Evolutionary conservation across 208 protist species (phyloP).

Genomic region (Trypanosoma vivax): DNA sequence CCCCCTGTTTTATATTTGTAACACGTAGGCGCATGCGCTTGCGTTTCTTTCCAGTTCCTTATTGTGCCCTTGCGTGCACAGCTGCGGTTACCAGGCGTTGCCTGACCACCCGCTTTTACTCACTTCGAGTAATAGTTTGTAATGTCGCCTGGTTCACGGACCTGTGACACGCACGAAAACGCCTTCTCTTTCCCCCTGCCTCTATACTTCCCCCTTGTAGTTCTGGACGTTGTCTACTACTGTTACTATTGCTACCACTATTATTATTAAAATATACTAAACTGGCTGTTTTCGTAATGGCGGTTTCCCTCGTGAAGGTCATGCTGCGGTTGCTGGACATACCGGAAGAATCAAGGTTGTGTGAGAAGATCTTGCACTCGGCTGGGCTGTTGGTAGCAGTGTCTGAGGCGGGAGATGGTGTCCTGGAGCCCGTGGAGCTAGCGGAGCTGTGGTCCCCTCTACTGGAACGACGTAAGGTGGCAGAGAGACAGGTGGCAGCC

Average conservation of each 20-base stretch:
- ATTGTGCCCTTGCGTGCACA: too few species aligned
- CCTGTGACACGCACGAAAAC: too few species aligned
- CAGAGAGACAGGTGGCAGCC: constrained; percentile 8
- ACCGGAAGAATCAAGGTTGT: background rate
- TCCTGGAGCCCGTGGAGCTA: background rate
- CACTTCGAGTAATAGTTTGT: too few species aligned
- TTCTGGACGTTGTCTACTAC: background rate
- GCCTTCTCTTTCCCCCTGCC: constrained; percentile 4
- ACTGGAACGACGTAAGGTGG: background rate
- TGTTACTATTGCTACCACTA: background rate
- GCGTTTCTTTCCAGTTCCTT: too few species aligned
- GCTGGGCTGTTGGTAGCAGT: background rate
- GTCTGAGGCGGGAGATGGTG: background rate
- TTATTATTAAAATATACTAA: background rate
- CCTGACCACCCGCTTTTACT: too few species aligned
- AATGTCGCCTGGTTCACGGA: too few species aligned
- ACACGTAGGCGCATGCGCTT: too few species aligned
- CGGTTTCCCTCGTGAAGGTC: background rate
- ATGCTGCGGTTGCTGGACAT: constrained; percentile 3
- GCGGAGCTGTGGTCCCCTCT: constrained; percentile 8
- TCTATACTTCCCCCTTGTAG: background rate
- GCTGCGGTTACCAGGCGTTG: too few species aligned
- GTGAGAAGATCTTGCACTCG: constrained; percentile 3
- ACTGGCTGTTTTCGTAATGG: background rate
- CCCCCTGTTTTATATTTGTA: too few species aligned